Base-by-base conservation (phyloP, 2,329 filamentous ascomycete species). In the Ophiostoma montium region DNA sequence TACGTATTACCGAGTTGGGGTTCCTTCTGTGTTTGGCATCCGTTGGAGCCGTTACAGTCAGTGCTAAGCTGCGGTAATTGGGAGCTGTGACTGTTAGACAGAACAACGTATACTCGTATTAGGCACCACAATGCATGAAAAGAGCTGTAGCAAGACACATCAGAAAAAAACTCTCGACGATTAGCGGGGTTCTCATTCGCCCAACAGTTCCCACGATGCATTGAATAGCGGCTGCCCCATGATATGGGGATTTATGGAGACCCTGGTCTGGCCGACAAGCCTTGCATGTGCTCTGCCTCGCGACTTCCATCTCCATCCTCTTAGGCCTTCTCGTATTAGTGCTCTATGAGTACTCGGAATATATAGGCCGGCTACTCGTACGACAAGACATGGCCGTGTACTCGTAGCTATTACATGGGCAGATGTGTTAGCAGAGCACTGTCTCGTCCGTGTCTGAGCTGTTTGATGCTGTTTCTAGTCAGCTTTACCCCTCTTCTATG, bases 171-270 rank as follows among this genome's bases (percentile, higher is more conserved):
- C 39, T 16, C 48, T 47, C 48, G 43, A 36, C 32, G 13, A 49
- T 45, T 47, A 51, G 50, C 50, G 50, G 50, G 50, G 50, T 45
- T 35, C 33, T 41, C 18, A 45, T 41, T 51, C 46, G 33, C 41
- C 27, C 36, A 47, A 47, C 35, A 44, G 21, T 35, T 44, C 30
- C 42, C 42, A 44, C 30, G 42, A 44, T 31, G 32, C 21, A 35
- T 16, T 36, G 10, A 19, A 16, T 5, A 33, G n/a, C 12, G 39
- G 31, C 27, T 19, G 35, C 5, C 23, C 23, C 23, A 27, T 5
- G 23, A 27, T 33, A 33, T 33, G 13, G 32, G 10, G 10, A 15
- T 33, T 33, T 33, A 33, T 33, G 32, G 23, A 27, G 23, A 27
- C 23, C 23, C n/a, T 31, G 35, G 16, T 30, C 33, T 36, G 32